Evolutionary conservation across 129 eudicot genomes (phyloP).

Genomic region (Pulicaria dysenterica): DNA sequence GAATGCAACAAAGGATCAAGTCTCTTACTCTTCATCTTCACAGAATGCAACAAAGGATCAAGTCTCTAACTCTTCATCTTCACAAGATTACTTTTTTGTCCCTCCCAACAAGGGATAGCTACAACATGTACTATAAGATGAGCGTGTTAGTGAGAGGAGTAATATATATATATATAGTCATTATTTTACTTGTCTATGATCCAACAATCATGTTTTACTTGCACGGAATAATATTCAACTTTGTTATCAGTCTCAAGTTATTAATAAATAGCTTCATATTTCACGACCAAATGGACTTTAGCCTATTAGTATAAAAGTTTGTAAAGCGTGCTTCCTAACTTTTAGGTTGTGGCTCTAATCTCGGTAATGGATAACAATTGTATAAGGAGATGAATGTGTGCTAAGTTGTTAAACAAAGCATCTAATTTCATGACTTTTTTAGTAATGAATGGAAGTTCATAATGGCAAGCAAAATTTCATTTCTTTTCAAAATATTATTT

Average conservation of each 20-base stretch:
- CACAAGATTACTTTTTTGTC: conserved; percentile 4
- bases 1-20: conserved; percentile 14
- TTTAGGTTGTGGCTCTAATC: too few species aligned
- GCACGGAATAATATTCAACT: background rate
- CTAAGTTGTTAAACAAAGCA: too few species aligned
- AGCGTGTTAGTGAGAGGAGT: background rate
- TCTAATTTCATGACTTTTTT: too few species aligned
- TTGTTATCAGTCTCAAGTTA: conserved; percentile 2
- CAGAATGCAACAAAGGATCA: conserved; percentile 20
- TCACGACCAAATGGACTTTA: too few species aligned
- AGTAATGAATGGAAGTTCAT: too few species aligned
- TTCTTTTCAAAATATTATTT: too few species aligned
- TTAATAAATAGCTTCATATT: background rate
- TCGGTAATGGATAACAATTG: too few species aligned
- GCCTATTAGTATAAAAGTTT: too few species aligned
- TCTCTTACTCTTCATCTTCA: conserved; percentile 6
- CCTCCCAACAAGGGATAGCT: conserved; percentile 14
- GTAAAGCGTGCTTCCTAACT: too few species aligned
- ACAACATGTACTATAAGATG: too few species aligned
- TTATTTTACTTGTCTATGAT: conserved; percentile 15
- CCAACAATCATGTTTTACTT: background rate
- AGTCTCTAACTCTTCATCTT: conserved; percentile 20
- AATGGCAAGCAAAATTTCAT: too few species aligned
- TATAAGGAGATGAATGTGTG: too few species aligned
- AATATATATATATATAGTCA: conserved; percentile 1